Evolutionary conservation across 2,329 filamentous ascomycete genomes (phyloP).

Genomic region (Xylariaceae sp.): DNA sequence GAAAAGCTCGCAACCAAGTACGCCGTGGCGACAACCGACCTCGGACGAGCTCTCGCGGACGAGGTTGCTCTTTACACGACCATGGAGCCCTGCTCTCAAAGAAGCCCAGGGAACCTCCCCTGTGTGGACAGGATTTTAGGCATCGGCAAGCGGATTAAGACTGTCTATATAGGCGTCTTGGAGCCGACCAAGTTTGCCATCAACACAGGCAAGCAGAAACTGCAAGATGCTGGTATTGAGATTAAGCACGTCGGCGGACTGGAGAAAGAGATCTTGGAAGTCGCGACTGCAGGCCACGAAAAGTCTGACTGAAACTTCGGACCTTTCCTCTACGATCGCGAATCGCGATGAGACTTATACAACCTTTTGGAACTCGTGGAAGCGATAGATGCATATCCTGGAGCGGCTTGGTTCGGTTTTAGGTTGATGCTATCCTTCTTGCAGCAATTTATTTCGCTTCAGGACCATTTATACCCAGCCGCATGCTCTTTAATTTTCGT

Average conservation of each 20-base stretch:
- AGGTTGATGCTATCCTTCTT: too few species aligned
- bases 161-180: constrained; percentile 80
- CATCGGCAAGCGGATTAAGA: constrained; percentile 58
- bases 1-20: constrained; percentile 60
- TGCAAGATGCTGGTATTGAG: constrained; percentile 68
- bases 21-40: constrained; percentile 46
- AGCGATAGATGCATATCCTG: too few species aligned
- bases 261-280: constrained; percentile 73
- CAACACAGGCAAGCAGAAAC: constrained; percentile 68
- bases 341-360: too few species aligned
- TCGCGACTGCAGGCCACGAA: constrained; percentile 79
- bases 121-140: constrained; percentile 77
- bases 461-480: too few species aligned
- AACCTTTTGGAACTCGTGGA: too few species aligned
- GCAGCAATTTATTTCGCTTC: too few species aligned
- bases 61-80: constrained; percentile 77
- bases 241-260: constrained; percentile 71
- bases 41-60: constrained; percentile 47
- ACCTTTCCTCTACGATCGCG: too few species aligned
- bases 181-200: constrained; percentile 90
- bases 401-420: too few species aligned
- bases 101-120: constrained; percentile 68
- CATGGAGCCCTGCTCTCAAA: constrained; percentile 77
- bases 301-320: constrained; percentile 1
- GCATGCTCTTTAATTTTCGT: too few species aligned